Percentiles rank a stretch among this genome's conserved stretches.
These are phyloP conservation scores for Mimosa pudica DNA, from an alignment of 306 rosid genomes.

Conservation along the genomic window DNA sequence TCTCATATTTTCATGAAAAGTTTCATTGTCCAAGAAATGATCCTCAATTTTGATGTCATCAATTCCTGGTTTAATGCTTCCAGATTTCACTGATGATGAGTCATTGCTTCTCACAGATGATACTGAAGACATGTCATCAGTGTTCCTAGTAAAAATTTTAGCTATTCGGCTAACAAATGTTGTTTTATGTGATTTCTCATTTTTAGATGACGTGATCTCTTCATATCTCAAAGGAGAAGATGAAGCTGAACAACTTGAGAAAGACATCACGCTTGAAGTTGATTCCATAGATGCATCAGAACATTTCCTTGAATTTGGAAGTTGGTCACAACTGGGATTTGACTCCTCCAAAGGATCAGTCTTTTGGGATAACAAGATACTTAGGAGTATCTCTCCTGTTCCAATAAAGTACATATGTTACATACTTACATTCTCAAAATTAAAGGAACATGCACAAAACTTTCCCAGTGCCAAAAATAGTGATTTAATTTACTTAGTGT, in stretches of 20 bases:
- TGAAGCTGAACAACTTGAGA: slow-evolving; percentile 43
- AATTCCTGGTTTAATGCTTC: slow-evolving; percentile 48
- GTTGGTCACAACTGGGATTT: slow-evolving; percentile 37
- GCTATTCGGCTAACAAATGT: slow-evolving; percentile 73
- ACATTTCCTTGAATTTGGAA: slow-evolving; percentile 33
- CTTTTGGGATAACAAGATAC: slow-evolving; percentile 49
- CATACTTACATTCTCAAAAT: slow-evolving; percentile 6
- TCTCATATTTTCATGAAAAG: slow-evolving; percentile 75
- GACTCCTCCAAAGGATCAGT: slow-evolving; percentile 38
- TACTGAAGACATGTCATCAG: slow-evolving; percentile 58
- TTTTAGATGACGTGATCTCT: slow-evolving; percentile 59
- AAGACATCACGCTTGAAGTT: not conserved
- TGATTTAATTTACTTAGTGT: slow-evolving; percentile 33
- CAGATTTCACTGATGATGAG: slow-evolving; percentile 48
- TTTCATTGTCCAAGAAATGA: slow-evolving; percentile 43
- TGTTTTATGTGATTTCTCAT: slow-evolving; percentile 66
- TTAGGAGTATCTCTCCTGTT: slow-evolving; percentile 78
- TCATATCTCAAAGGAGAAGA: slow-evolving; percentile 57
- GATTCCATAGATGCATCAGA: slow-evolving; percentile 9
- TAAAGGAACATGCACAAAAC: not conserved
- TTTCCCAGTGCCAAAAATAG: slow-evolving; percentile 14
- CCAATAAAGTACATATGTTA: slow-evolving; percentile 28
- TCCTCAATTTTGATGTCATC: slow-evolving; percentile 56
- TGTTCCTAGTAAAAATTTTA: slow-evolving; percentile 67
- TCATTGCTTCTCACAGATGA: slow-evolving; percentile 59